These are phyloP conservation scores for Calonectria ilicicola DNA, from an alignment of 2,329 filamentous ascomycete species.

Conservation along the genomic window DNA sequence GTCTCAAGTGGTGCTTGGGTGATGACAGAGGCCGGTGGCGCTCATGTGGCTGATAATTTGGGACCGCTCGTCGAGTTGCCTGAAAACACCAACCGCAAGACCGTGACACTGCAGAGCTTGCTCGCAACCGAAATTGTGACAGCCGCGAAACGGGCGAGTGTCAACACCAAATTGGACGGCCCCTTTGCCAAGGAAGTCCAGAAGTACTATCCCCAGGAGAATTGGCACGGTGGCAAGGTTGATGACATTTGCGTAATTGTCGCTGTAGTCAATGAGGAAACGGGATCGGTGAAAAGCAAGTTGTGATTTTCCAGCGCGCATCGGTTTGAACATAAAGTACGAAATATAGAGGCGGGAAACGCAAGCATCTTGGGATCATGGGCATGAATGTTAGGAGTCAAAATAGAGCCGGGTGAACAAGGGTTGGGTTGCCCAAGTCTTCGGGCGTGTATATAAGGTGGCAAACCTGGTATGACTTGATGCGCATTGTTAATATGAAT, in stretches of 20 bases:
- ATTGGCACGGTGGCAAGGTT: conserved; percentile 91
- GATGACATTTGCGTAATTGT: conserved; percentile 95
- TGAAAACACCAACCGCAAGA: conserved; percentile 41
- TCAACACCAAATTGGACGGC: conserved; percentile 84
- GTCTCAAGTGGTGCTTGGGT: conserved; percentile 79
- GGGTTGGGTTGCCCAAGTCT: conserved; percentile 28
- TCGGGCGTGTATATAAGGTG: conserved; percentile 34
- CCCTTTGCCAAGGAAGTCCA: conserved; percentile 97
- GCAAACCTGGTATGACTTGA: conserved; percentile 31
- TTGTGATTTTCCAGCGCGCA: conserved; percentile 43
- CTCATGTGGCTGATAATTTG: conserved; percentile 73
- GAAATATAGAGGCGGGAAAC: conserved; percentile 40
- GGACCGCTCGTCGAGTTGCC: conserved; percentile 53
- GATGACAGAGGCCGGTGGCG: conserved; percentile 67
- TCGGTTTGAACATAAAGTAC: conserved; percentile 39
- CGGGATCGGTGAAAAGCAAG: conserved; percentile 46
- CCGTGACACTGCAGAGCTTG: conserved; percentile 76
- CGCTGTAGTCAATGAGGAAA: conserved; percentile 78
- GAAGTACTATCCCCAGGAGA: conserved; percentile 85
- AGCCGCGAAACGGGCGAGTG: conserved; percentile 86
- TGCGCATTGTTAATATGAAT: conserved; percentile 31
- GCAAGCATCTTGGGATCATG: conserved; percentile 42
- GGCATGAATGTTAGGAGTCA: conserved; percentile 41
- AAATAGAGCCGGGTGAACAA: conserved; percentile 32
- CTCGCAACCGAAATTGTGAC: conserved; percentile 83